phyloP scores from a whole-genome alignment of 1,284 basidiomycete species.

The Tremellales sp. region DNA sequence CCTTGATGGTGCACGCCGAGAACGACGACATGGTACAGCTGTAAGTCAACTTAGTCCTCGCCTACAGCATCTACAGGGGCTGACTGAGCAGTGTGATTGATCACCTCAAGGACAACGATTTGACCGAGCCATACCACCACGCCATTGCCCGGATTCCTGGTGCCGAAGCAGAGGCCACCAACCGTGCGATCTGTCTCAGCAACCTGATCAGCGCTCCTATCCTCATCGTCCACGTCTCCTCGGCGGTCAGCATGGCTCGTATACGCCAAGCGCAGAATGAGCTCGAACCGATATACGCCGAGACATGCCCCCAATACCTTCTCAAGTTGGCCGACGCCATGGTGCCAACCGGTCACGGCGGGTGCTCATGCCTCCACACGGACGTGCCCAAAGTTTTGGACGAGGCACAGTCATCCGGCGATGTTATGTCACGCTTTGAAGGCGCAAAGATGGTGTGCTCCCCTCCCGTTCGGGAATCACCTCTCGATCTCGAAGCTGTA shows the following conservation, averaged over 20 bases:
- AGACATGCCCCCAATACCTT: slow-evolving; percentile 35
- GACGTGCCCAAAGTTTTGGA: neutral
- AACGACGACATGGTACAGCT: slow-evolving; percentile 36
- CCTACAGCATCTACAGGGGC: neutral
- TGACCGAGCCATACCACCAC: slow-evolving; percentile 29
- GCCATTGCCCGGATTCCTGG: slow-evolving; percentile 25
- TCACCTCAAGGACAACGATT: slow-evolving; percentile 17
- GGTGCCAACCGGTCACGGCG: slow-evolving; percentile 20
- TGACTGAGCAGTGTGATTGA: slow-evolving; percentile 20
- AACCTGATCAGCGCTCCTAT: slow-evolving; percentile 32
- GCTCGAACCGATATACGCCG: slow-evolving; percentile 24
- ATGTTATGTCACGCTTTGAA: too few species aligned
- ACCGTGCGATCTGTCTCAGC: slow-evolving; percentile 27
- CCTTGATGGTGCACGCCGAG: slow-evolving; percentile 34
- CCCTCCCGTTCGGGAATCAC: slow-evolving; percentile 26
- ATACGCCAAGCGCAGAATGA: slow-evolving; percentile 28
- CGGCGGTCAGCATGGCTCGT: slow-evolving; percentile 17
- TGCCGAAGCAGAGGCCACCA: slow-evolving; percentile 33
- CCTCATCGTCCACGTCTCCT: slow-evolving; percentile 33
- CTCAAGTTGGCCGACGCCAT: slow-evolving; percentile 25
- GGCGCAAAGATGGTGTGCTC: slow-evolving; percentile 36
- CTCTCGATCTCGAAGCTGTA: slow-evolving; percentile 21
- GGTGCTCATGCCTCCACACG: slow-evolving; percentile 1
- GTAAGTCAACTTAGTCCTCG: slow-evolving; percentile 4
- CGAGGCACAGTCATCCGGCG: too few species aligned